phyloP scores from a whole-genome alignment of 768 basidiomycete species.

The Tricholoma terreum region DNA sequence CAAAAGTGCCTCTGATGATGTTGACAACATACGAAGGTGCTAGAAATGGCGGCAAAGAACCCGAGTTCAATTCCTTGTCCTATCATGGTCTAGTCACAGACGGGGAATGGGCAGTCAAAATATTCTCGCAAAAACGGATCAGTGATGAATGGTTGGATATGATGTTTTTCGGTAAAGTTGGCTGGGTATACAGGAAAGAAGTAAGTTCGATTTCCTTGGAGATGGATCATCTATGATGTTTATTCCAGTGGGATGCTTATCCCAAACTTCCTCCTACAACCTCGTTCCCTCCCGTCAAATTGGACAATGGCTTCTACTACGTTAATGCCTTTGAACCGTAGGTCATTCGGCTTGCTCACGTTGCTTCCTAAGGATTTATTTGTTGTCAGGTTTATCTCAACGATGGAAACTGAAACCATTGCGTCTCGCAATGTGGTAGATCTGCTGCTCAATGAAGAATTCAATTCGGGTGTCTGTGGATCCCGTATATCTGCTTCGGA shows the following conservation, averaged over 20 bases:
- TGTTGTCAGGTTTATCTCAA: constrained; percentile 66
- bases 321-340: constrained; percentile 91
- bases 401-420: constrained; percentile 93
- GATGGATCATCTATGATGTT: neutral
- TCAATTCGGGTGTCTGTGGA: constrained; percentile 68
- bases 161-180: constrained; percentile 63
- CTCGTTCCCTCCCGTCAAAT: constrained; percentile 72
- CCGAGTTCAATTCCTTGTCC: constrained; percentile 84
- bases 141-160: constrained; percentile 67
- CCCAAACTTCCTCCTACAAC: constrained; percentile 66
- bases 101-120: constrained; percentile 77
- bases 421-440: constrained; percentile 83
- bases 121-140: constrained; percentile 69
- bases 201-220: constrained; percentile 29
- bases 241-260: constrained; percentile 73
- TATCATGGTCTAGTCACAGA: constrained; percentile 65
- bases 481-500: constrained; percentile 27
- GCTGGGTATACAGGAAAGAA: constrained; percentile 84
- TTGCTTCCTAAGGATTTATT: constrained; percentile 6
- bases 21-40: constrained; percentile 71
- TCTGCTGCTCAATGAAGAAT: constrained; percentile 70
- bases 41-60: constrained; percentile 50
- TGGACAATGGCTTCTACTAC: constrained; percentile 81
- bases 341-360: constrained; percentile 26
- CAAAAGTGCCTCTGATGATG: constrained; percentile 56